Evolutionary conservation across 345 rosid genomes (phyloP), one percentile per base, ranked within the genome.

Genomic region (Aethionema arabicum): DNA sequence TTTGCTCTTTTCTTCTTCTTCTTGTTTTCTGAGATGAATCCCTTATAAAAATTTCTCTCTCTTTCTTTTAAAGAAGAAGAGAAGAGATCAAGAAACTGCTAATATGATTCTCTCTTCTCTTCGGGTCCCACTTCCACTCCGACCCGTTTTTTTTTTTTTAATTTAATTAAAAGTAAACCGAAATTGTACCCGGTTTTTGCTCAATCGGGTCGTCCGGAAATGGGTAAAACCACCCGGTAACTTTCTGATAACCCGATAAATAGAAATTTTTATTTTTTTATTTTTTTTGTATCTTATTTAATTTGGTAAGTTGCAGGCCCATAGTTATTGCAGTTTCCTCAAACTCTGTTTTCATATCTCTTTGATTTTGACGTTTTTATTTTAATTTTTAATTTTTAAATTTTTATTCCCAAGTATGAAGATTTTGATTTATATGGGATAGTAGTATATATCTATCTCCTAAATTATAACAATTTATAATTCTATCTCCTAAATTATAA

Each of bases 41-140:
- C 27, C 27, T 1, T 21, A 21, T 21, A 21, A 21, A 21, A 1
- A 21, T 21, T 21, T 21, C 1, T 21, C 27, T 21, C 27, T 21
- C 27, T 21, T 2, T 21, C 43, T 59, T 35, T 51, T 40, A 41
- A 57, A 50, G 72, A 56, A 56, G 13, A 50, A 11, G 4, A 59
- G 72, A 52, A 1, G 27, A 21, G 2, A 52, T 43, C n/a, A n/a
- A n/a, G 53, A 52, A 68, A 68, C 72, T 32, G 60, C 59, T 32
- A 21, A 10, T 68, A 13, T 44, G 40, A 59, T 27, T 59, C 64
- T 67, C 66, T 68, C 72, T 68, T 56, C 70, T 46, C 7, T 46
- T 65, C 59, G 72, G 72, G 72, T 42, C 27, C 27, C 27, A 21
- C 27, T 21, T 21, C 27, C 27, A 21, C 27, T 21, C 72, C 59